phyloP scores from a whole-genome alignment of 2,329 filamentous ascomycete species.

The Fusarium cicatricum region DNA sequence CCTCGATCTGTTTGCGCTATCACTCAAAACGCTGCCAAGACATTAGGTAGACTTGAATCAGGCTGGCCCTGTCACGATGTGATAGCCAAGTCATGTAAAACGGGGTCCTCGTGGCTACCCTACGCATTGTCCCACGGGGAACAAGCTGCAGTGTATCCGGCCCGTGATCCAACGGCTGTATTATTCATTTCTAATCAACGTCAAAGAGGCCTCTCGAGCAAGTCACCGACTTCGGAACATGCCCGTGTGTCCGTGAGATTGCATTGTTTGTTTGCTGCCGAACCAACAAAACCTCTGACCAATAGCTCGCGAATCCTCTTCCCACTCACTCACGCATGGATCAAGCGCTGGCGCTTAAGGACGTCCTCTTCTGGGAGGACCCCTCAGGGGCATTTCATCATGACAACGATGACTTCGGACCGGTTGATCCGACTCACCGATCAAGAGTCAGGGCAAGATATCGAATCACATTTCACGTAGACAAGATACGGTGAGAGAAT shows the following conservation, averaged over 20 bases:
- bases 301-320: background rate
- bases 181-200: background rate
- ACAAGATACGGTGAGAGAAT: background rate
- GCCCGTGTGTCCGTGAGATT: background rate
- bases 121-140: background rate
- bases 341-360: background rate
- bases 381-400: too few relatives aligned
- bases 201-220: background rate
- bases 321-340: background rate
- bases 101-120: background rate
- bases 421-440: background rate
- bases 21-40: too few relatives aligned
- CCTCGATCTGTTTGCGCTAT: too few relatives aligned
- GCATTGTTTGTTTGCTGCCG: too few relatives aligned
- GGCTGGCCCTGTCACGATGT: background rate
- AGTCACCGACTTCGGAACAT: background rate
- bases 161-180: too few relatives aligned
- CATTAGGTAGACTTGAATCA: background rate
- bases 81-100: constrained; percentile 1
- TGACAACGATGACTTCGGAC: too few relatives aligned
- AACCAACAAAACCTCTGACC: too few relatives aligned
- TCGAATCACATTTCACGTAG: background rate
- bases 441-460: background rate
- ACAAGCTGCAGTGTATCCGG: background rate
- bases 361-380: too few relatives aligned